Conservation (phyloP, 208 protist species). For the Trypanosoma platydactyli region DNA sequence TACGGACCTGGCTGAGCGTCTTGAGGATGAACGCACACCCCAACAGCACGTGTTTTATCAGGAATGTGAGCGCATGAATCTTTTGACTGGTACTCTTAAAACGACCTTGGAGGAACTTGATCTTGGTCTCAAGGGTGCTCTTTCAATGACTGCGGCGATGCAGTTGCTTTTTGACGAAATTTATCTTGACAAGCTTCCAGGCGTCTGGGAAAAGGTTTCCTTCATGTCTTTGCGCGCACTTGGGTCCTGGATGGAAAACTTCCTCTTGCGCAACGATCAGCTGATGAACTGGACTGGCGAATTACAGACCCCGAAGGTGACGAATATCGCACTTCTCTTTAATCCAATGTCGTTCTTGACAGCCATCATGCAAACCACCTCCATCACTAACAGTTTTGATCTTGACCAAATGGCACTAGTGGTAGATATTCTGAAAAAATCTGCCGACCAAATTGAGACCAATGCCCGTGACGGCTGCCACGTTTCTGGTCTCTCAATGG, state of each 20-base stretch:
- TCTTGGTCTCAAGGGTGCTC: conserved; percentile 94
- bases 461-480: conserved; percentile 97
- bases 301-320: conserved; percentile 93
- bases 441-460: conserved; percentile 92
- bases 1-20: conserved; percentile 89
- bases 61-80: conserved; percentile 99
- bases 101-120: conserved; percentile 96
- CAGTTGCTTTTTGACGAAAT: conserved; percentile 93
- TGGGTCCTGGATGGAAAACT: conserved; percentile 95
- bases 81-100: conserved; percentile 91
- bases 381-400: conserved; percentile 96
- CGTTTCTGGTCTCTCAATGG: conserved; percentile 95
- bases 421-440: conserved; percentile 96
- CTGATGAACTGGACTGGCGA: conserved; percentile 93
- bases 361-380: conserved; percentile 98
- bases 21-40: conserved; percentile 97
- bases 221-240: conserved; percentile 96
- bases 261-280: conserved; percentile 94
- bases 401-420: conserved; percentile 96
- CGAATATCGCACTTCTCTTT: conserved; percentile 96
- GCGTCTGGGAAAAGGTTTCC: conserved; percentile 93
- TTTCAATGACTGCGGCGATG: conserved; percentile 93
- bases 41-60: conserved; percentile 97
- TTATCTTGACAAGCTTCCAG: conserved; percentile 93
- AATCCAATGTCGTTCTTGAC: conserved; percentile 99